Evolutionary conservation across 2,329 filamentous ascomycete species (phyloP).

Genomic region (Verticillium albo-atrum): DNA sequence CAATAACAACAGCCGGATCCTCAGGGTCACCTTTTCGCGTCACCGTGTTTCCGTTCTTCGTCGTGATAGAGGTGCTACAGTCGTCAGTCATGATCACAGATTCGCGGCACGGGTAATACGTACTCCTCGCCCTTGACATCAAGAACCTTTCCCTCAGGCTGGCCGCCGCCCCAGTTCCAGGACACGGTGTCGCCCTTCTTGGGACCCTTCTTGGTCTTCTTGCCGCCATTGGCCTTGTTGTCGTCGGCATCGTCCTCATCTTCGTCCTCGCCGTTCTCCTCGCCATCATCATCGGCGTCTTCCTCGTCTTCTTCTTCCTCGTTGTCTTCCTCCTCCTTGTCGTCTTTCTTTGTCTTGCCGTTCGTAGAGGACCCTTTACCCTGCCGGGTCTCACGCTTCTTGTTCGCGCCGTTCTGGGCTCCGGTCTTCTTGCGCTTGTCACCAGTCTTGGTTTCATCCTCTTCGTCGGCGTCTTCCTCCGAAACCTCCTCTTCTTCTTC

Average conservation of each 20-base stretch:
- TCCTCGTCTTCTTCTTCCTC: constrained; percentile 15
- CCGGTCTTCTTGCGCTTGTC: constrained; percentile 10
- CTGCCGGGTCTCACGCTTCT: constrained; percentile 25
- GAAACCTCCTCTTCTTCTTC: constrained; percentile 8
- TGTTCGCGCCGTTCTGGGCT: constrained; percentile 19
- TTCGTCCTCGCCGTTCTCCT: constrained; percentile 13
- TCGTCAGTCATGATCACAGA: not conserved
- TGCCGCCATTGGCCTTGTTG: constrained; percentile 1
- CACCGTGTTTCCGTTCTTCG: constrained; percentile 36
- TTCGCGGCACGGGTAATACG: constrained; percentile 9
- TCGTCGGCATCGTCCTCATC: constrained; percentile 2
- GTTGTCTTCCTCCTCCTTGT: constrained; percentile 10
- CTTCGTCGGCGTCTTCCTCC: constrained; percentile 19
- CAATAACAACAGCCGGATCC: constrained; percentile 37
- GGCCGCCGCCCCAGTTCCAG: constrained; percentile 40
- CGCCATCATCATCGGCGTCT: constrained; percentile 1
- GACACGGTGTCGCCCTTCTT: constrained; percentile 37
- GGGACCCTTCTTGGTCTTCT: constrained; percentile 23
- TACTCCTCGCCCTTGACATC: constrained; percentile 38
- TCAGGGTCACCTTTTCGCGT: constrained; percentile 32
- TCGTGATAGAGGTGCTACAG: constrained; percentile 29
- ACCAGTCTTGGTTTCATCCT: constrained; percentile 23
- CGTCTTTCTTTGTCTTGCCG: constrained; percentile 9
- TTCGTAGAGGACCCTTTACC: constrained; percentile 6
- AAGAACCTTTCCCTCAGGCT: constrained; percentile 37